These are phyloP conservation scores for Withania somnifera DNA, from an alignment of 305 asterid genomes.

Conservation along the genomic window DNA sequence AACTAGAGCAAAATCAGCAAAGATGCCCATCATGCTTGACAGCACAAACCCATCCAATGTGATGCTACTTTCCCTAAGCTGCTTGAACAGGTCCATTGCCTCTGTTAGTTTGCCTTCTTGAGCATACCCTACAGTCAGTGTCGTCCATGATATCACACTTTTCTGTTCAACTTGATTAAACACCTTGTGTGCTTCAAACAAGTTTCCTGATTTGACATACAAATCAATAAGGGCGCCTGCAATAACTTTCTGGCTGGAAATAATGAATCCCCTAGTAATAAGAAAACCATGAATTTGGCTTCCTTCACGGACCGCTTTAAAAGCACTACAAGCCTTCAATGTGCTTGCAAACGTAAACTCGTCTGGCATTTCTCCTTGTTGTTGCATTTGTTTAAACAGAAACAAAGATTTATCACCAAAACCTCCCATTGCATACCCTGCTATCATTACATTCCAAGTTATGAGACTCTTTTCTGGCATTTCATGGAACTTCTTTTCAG, in stretches of 20 bases:
- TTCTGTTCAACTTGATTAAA: slow-evolving; percentile 26
- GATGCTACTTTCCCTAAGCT: slow-evolving; percentile 25
- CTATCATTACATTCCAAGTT: slow-evolving; percentile 53
- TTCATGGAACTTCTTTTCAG: slow-evolving; percentile 31
- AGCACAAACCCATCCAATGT: slow-evolving; percentile 36
- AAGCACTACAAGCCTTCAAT: slow-evolving; percentile 45
- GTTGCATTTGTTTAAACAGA: slow-evolving; percentile 33
- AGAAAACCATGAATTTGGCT: slow-evolving; percentile 45
- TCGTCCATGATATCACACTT: slow-evolving; percentile 37
- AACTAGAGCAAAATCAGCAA: slow-evolving; percentile 40
- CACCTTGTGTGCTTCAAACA: slow-evolving; percentile 31
- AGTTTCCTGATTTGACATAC: slow-evolving; percentile 37
- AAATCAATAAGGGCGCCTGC: slow-evolving; percentile 51
- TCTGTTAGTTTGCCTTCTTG: slow-evolving; percentile 27
- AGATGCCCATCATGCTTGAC: slow-evolving; percentile 39
- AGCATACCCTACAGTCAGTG: slow-evolving; percentile 45
- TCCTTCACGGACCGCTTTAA: slow-evolving; percentile 43
- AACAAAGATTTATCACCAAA: slow-evolving; percentile 25
- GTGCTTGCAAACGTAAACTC: slow-evolving; percentile 50
- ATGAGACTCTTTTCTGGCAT: slow-evolving; percentile 34
- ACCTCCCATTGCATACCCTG: slow-evolving; percentile 34
- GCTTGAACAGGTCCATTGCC: slow-evolving; percentile 40
- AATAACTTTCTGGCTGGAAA: slow-evolving; percentile 26
- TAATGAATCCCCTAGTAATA: slow-evolving; percentile 28
- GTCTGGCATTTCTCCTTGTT: slow-evolving; percentile 40